phyloP scores from a whole-genome alignment of 164 flowering plant species.

The Annona squamosa region DNA sequence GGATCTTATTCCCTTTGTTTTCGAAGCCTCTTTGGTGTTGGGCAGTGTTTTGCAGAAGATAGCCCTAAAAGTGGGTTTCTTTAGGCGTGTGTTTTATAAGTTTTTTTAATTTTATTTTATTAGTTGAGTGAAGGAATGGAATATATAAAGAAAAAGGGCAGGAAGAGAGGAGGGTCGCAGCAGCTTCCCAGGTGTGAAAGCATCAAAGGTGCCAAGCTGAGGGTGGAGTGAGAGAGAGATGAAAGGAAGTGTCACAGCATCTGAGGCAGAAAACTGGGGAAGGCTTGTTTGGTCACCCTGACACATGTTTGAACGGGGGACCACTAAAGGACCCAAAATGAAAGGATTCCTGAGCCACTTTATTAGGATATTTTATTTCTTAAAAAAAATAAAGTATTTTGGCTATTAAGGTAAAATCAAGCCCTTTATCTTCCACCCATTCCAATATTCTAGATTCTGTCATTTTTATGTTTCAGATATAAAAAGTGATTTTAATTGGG shows the following conservation, averaged over 20 bases:
- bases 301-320: no score
- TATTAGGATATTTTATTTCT: no score
- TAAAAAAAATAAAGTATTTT: no score
- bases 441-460: no score
- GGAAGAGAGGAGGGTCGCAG: not conserved
- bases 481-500: no score
- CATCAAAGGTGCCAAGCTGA: not conserved
- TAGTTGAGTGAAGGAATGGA: no score
- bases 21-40: slow-evolving; percentile 1
- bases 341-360: no score
- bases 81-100: not conserved
- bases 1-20: not conserved
- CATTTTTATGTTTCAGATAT: no score
- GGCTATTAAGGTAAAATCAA: not conserved
- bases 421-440: not conserved
- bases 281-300: not conserved
- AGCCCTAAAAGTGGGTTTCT: slow-evolving; percentile 9
- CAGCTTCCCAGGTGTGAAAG: slow-evolving; percentile 1
- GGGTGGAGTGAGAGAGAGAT: not conserved
- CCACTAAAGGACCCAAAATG: no score
- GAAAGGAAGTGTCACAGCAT: not conserved
- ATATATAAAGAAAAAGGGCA: not conserved
- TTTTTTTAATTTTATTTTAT: not conserved
- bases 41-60: slow-evolving; percentile 3
- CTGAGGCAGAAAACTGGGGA: not conserved